Evolutionary conservation across 345 rosid genomes (phyloP).

Genomic region (Schrenkiella parvula): DNA sequence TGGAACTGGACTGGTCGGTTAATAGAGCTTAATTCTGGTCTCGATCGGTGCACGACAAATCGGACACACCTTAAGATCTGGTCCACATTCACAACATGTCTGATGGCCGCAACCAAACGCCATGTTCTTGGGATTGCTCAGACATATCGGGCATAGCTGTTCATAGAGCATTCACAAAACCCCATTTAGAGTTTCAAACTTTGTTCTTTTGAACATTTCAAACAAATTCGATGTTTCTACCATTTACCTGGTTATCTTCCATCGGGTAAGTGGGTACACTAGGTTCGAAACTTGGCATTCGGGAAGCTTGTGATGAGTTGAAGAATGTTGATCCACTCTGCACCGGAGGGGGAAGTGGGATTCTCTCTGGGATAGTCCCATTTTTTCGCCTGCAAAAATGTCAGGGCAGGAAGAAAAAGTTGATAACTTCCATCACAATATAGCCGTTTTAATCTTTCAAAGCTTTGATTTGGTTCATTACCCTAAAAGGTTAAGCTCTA

Average conservation of each 20-base stretch:
- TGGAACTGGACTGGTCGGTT: neutral
- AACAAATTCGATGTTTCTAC: neutral
- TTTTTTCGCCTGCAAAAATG: conserved; percentile 41
- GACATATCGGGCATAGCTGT: conserved; percentile 90
- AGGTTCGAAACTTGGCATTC: conserved; percentile 47
- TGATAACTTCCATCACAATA: neutral
- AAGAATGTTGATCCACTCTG: conserved; percentile 41
- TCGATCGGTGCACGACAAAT: conserved; percentile 69
- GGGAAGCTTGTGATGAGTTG: conserved; percentile 37
- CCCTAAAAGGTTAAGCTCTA: conserved; percentile 86
- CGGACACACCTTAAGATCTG: conserved; percentile 71
- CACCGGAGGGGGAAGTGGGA: conserved; percentile 76
- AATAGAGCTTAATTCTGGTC: conserved; percentile 85
- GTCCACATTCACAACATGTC: conserved; percentile 89
- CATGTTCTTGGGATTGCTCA: conserved; percentile 68
- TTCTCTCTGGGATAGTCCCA: conserved; percentile 52
- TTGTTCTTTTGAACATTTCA: neutral
- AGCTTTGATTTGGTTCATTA: conserved; percentile 19
- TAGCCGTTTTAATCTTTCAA: neutral
- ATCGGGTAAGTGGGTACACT: conserved; percentile 49
- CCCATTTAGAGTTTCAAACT: neutral
- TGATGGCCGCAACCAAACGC: conserved; percentile 99
- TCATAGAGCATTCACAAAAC: neutral
- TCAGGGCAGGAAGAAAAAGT: conserved; percentile 1
- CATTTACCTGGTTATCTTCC: conserved; percentile 57